These are phyloP conservation scores for Aschersonia sp. DNA, from an alignment of 2,329 filamentous ascomycete species.

Conservation along the genomic window DNA sequence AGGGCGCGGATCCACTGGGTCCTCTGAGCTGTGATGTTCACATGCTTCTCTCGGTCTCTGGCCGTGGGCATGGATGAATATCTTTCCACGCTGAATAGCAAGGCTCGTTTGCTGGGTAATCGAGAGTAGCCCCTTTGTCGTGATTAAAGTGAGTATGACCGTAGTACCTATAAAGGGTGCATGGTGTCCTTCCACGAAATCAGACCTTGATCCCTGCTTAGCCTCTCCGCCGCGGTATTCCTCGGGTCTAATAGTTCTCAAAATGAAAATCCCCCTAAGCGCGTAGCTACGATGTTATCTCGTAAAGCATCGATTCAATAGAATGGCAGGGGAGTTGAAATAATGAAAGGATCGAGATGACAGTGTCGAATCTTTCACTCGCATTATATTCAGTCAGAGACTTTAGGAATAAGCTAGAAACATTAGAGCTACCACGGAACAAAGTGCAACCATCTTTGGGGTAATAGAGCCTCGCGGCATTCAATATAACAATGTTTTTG, in stretches of 20 bases:
- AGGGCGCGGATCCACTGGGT: no score
- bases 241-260: neutral
- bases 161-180: neutral
- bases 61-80: neutral
- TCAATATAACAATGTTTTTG: no score
- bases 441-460: no score
- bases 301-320: neutral
- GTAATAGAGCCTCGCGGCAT: no score
- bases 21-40: neutral
- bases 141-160: neutral
- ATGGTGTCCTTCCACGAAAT: neutral
- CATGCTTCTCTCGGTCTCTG: neutral
- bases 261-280: neutral
- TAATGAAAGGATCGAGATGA: neutral
- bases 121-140: neutral
- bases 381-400: neutral
- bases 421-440: neutral
- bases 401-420: neutral
- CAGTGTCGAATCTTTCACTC: neutral
- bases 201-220: neutral
- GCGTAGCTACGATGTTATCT: neutral
- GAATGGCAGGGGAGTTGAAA: neutral
- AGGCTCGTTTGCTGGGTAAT: neutral
- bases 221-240: neutral
- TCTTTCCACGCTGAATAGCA: neutral